Evolutionary conservation across 2,329 filamentous ascomycete genomes (phyloP), one percentile per base, ranked within the genome.

Genomic region (Orbilia quercus): DNA sequence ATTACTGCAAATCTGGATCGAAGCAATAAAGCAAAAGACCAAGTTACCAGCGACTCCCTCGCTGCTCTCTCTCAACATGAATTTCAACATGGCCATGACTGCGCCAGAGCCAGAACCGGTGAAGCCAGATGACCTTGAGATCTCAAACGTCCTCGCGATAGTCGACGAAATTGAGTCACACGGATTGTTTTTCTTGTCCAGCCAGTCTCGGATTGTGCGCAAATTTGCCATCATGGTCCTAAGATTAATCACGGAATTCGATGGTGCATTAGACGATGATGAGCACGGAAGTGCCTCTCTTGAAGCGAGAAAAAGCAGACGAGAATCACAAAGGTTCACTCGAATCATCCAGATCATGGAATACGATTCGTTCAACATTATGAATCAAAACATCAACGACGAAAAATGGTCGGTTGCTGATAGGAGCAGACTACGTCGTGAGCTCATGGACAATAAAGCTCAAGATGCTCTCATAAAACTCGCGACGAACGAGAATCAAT

Each of bases 141-240:
- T 96, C 31, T 96, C 93, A 0, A 91, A 90, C 65, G 89, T 96
- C 1, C 91, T 93, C 84, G 92, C 92, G 0, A 91, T 98, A 79
- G 94, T 99, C 23, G 95, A 99, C 77, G 93, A 97, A 80, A 91
- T 97, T 14, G 95, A 99, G 80, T 96, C 94, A 0, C 95, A 98
- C 79, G 96, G 95, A 0, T 82, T 99, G 1, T 99, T 99, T 83
- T 99, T 99, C 80, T 83, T 99, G 5, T 99, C 95, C 80, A 99
- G 95, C 0, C 95, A 98, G 77, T 97, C 95, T 4, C 87, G 92
- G 59, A 87, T 91, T 60, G 95, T 99, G 23, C 88, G 95, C 57
- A 86, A 91, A 69, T 96, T 95, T 80, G 93, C 95, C 1, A 91
- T 99, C 58, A 96, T 91, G 0, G 94, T 99, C 1, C 84, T 99